These are phyloP conservation scores for Gossypium davidsonii DNA, from an alignment of 441 rosid species.

Conservation along the genomic window DNA sequence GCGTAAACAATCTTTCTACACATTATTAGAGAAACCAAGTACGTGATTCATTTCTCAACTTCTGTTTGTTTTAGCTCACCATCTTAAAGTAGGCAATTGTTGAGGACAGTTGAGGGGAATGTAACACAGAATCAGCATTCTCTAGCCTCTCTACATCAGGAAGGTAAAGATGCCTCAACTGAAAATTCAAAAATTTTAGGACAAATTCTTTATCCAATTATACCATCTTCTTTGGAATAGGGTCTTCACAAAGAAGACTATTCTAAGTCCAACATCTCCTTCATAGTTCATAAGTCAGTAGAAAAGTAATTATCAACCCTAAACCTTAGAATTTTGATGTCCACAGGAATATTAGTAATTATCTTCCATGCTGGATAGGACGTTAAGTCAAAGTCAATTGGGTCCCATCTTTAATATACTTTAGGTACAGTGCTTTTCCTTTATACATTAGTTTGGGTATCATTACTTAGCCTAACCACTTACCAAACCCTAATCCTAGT, in stretches of 20 bases:
- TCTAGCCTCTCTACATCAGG: background rate
- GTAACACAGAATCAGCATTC: background rate
- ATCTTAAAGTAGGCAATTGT: background rate
- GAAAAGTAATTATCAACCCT: background rate
- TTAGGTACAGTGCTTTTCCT: background rate
- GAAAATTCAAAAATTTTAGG: background rate
- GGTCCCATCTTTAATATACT: background rate
- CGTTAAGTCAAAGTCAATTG: background rate
- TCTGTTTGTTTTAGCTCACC: background rate
- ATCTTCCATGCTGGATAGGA: background rate
- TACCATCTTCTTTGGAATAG: background rate
- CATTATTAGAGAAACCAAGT: background rate
- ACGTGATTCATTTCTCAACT: background rate
- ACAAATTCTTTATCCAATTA: background rate
- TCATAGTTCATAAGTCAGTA: background rate
- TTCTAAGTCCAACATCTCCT: background rate
- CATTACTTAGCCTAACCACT: background rate
- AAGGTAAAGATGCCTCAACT: background rate
- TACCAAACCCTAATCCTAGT: background rate
- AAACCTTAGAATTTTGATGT: background rate
- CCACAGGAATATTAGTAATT: background rate
- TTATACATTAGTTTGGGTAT: background rate
- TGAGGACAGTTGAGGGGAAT: background rate
- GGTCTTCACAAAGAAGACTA: background rate
- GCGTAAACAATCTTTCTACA: background rate